These are phyloP conservation scores for Teunomyces tritomae DNA, from an alignment of 805 yeast genomes.

Conservation along the genomic window DNA sequence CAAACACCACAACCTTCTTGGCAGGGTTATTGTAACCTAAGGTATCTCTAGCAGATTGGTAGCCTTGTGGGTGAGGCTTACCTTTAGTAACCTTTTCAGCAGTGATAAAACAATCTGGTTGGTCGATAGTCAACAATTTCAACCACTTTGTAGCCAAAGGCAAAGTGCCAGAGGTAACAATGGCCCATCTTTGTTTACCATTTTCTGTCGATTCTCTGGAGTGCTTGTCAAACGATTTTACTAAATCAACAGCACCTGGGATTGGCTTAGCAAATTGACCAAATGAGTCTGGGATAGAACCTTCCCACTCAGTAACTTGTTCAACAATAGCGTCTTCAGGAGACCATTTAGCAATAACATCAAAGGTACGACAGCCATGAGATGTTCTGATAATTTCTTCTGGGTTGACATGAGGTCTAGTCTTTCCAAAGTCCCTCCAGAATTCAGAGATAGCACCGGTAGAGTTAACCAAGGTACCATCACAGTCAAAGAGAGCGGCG, in stretches of 20 bases:
- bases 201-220: conserved; percentile 44
- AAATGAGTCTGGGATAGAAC: conserved; percentile 65
- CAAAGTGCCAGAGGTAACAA: conserved; percentile 81
- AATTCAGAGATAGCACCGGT: conserved; percentile 79
- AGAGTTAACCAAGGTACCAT: conserved; percentile 83
- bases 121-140: conserved; percentile 52
- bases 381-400: conserved; percentile 69
- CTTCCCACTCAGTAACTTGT: conserved; percentile 65
- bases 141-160: conserved; percentile 81
- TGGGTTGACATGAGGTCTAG: conserved; percentile 66
- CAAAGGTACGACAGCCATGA: conserved; percentile 84
- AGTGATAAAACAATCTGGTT: conserved; percentile 76
- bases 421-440: conserved; percentile 72
- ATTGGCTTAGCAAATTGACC: conserved; percentile 74
- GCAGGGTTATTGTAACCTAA: conserved; percentile 37
- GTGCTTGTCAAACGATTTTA: conserved; percentile 48
- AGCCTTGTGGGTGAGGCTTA: conserved; percentile 87
- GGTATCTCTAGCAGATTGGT: conserved; percentile 54
- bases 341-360: conserved; percentile 69
- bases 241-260: conserved; percentile 69
- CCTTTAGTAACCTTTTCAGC: conserved; percentile 79
- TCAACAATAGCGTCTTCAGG: conserved; percentile 70
- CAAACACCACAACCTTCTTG: conserved; percentile 63
- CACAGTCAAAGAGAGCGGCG: conserved; percentile 73
- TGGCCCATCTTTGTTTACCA: conserved; percentile 67